phyloP scores from a whole-genome alignment of 306 rosid species.

The Biancaea sappan region DNA sequence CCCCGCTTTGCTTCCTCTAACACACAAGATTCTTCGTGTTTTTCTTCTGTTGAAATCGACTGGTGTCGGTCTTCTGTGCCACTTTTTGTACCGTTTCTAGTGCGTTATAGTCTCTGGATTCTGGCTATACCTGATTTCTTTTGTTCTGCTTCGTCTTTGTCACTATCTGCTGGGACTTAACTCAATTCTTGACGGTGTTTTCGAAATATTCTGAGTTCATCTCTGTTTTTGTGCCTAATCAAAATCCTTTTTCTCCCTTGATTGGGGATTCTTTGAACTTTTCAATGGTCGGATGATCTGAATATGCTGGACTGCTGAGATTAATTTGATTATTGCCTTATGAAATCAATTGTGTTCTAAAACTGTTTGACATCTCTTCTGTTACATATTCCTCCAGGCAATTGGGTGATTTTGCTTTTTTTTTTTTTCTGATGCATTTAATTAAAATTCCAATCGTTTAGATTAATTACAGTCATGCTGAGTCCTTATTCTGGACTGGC shows the following conservation, averaged over 20 bases:
- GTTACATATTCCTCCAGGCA: not conserved
- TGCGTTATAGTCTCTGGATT: slow-evolving; percentile 4
- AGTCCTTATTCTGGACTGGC: not conserved
- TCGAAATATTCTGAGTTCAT: too few species aligned
- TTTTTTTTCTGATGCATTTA: not conserved
- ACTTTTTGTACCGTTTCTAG: slow-evolving; percentile 20
- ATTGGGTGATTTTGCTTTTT: not conserved
- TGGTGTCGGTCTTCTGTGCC: slow-evolving; percentile 37
- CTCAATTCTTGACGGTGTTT: not conserved
- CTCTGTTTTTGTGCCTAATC: too few species aligned
- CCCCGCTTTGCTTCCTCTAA: not conserved
- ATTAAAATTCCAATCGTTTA: too few species aligned
- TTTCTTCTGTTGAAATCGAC: not conserved
- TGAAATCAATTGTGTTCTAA: not conserved
- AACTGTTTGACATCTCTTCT: not conserved
- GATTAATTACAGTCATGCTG: not conserved
- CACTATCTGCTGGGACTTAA: slow-evolving; percentile 27
- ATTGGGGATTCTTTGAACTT: not conserved
- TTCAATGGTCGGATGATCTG: not conserved
- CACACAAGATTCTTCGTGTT: not conserved
- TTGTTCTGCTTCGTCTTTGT: slow-evolving; percentile 25
- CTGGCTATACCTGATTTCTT: not conserved
- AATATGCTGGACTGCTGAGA: not conserved
- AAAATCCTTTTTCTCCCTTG: too few species aligned
- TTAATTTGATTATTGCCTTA: not conserved